Conservation (phyloP, 306 rosid species). For the Quercus cerris region DNA sequence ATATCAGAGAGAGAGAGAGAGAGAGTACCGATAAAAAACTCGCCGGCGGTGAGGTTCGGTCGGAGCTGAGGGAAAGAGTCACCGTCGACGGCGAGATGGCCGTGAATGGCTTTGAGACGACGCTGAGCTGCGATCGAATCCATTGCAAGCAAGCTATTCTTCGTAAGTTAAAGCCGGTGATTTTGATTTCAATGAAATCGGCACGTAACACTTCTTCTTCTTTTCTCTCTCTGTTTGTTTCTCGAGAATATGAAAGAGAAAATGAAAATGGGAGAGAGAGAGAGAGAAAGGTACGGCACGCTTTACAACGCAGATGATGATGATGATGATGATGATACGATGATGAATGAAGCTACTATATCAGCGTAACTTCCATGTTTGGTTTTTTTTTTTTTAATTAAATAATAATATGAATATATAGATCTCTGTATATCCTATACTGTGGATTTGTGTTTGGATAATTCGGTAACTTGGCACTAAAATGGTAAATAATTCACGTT, state of each 20-base stretch:
- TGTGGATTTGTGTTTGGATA: too few species aligned
- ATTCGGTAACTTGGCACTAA: too few species aligned
- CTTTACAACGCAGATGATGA: background rate
- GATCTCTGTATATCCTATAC: too few species aligned
- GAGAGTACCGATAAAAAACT: constrained; percentile 61
- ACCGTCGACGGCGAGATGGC: constrained; percentile 47
- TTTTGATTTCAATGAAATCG: too few species aligned
- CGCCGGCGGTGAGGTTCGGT: constrained; percentile 60
- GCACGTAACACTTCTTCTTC: background rate
- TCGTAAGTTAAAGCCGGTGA: too few species aligned
- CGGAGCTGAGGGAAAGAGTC: constrained; percentile 55
- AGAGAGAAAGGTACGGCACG: background rate
- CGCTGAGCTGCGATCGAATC: constrained; percentile 69
- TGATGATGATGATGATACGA: too few species aligned
- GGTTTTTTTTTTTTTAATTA: too few species aligned
- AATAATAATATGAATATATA: too few species aligned
- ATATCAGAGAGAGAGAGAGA: constrained; percentile 2
- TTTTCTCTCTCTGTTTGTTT: background rate
- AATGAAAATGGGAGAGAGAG: background rate
- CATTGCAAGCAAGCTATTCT: constrained; percentile 24
- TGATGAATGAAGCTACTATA: too few species aligned
- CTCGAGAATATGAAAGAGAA: background rate
- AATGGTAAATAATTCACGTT: too few species aligned
- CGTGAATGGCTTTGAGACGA: constrained; percentile 61
- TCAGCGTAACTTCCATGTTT: too few species aligned